Percentiles rank a stretch among this genome's conserved stretches.
Evolutionary conservation across 257 asterid genomes (phyloP).

Genomic region (Lavandula angustifolia): DNA sequence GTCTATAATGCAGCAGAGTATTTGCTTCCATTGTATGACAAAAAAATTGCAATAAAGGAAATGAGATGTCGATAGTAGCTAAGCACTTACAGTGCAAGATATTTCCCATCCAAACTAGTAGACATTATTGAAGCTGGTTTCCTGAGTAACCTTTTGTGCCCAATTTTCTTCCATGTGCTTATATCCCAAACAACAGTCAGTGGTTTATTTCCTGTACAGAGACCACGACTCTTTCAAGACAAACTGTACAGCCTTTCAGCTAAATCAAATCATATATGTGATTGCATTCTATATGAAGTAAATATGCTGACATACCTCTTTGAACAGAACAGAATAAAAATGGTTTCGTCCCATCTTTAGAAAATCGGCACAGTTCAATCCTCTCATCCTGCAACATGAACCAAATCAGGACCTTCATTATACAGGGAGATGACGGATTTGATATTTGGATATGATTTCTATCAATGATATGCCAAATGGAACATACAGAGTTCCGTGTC

Average conservation of each 20-base stretch:
- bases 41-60: constrained; percentile 8
- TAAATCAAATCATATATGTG: constrained; percentile 17
- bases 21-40: constrained; percentile 12
- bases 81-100: constrained; percentile 82
- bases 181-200: constrained; percentile 90
- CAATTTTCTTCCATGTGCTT: constrained; percentile 83
- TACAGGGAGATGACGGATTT: not conserved
- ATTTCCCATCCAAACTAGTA: constrained; percentile 88
- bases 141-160: constrained; percentile 72
- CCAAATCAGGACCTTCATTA: constrained; percentile 30
- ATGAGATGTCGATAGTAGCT: constrained; percentile 3
- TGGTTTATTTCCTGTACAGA: constrained; percentile 66
- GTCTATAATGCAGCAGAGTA: not conserved
- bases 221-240: constrained; percentile 27
- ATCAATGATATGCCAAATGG: not conserved
- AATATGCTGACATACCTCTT: constrained; percentile 51
- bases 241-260: constrained; percentile 24
- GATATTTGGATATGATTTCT: not conserved
- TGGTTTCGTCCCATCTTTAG: constrained; percentile 96
- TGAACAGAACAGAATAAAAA: constrained; percentile 81
- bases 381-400: constrained; percentile 72
- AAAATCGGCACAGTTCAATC: constrained; percentile 85
- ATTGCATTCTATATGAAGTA: constrained; percentile 10
- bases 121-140: constrained; percentile 87
- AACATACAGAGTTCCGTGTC: constrained; percentile 71